Evolutionary conservation across 2,329 filamentous ascomycete genomes (phyloP), one percentile per base, ranked within the genome.

Genomic region (Colletotrichum musicola): DNA sequence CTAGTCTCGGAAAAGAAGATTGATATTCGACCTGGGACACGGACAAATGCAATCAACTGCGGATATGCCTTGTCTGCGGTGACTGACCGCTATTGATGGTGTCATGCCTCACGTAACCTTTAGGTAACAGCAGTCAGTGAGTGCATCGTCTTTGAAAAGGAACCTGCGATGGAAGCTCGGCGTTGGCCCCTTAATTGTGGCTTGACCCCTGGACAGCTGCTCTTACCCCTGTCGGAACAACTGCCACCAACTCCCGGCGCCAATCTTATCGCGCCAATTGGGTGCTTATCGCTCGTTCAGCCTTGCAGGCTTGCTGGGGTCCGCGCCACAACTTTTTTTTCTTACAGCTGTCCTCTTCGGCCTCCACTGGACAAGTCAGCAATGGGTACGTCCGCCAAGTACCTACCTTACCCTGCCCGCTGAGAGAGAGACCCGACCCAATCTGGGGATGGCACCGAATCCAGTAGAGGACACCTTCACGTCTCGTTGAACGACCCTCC

Each of bases 311-410:
- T 9, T 47, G 38, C 53, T 14, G 14, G 35, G 27, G 35, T 49
- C 14, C 25, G 53, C 46, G 63, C 67, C 64, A 62, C 63, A 57
- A 55, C 57, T 56, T 69, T 55, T 59, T 56, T 62, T 69, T 47
- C 42, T 61, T 66, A 69, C 62, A 69, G 66, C 66, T 69, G 66
- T 69, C 66, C 66, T 69, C 66, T 69, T 69, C 62, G 62, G 10
- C 62, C 56, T 35, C 30, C 30, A 35, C 30, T 60, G 66, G 62
- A 55, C 62, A 69, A 49, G 66, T 69, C 65, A 61, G 46, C 62
- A 22, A 55, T 57, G n/a, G 59, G 49, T 49, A 62, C 59, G 35
- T 14, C 18, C 12, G 46, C 46, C 16, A 49, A 49, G 54, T 64
- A 46, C 49, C 55, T 64, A 46, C 49, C 55, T 50, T 64, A 46